Evolutionary conservation across 169 alveolate species (phyloP).

Genomic region (Eimeria falciformis): DNA sequence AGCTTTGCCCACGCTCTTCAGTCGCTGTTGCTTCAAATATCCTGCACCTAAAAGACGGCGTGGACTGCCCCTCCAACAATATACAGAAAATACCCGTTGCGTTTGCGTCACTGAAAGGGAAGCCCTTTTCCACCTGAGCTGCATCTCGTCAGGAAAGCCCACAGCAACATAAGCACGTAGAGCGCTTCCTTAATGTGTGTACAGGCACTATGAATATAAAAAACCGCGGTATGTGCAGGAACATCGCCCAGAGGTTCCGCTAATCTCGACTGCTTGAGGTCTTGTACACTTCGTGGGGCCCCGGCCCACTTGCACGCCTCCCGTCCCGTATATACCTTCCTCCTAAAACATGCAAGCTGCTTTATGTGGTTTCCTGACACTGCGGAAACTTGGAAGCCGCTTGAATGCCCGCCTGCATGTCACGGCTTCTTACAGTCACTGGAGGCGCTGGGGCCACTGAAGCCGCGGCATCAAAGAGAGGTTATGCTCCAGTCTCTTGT

Average conservation of each 20-base stretch:
- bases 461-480: neutral
- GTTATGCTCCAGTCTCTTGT: too few relatives aligned
- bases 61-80: too few relatives aligned
- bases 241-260: neutral
- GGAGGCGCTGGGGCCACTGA: neutral
- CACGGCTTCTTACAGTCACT: neutral
- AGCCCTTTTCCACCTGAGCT: too few relatives aligned
- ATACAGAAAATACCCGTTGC: too few relatives aligned
- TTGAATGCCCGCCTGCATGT: neutral
- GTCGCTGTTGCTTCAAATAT: too few relatives aligned
- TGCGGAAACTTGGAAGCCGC: neutral
- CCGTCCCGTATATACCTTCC: neutral
- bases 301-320: neutral
- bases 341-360: neutral
- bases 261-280: neutral
- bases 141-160: neutral
- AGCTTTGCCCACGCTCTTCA: too few relatives aligned
- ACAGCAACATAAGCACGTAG: neutral
- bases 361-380: neutral
- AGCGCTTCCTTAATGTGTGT: neutral
- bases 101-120: too few relatives aligned
- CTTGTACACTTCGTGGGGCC: neutral
- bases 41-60: too few relatives aligned
- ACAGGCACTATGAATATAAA: neutral
- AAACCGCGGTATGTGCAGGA: neutral